Evolutionary conservation across 2,329 filamentous ascomycete species (phyloP), one percentile per base, ranked within the genome.

Genomic region (Colletotrichum sp.): DNA sequence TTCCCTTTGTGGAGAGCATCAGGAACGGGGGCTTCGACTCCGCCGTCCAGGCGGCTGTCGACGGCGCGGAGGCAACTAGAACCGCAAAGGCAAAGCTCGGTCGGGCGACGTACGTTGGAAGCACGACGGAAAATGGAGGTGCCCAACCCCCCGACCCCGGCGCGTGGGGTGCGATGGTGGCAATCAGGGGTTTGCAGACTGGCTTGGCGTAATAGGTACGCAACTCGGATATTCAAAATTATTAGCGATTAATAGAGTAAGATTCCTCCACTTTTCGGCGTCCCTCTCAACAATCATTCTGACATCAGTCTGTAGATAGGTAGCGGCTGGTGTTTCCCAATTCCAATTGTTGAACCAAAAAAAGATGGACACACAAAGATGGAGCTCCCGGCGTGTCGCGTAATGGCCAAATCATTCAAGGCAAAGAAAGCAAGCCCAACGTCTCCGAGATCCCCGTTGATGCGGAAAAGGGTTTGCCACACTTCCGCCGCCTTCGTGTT

Each of bases 121-220:
- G 87, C 2, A 89, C 89, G 59, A 86, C 89, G 74, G 87, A 86
- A 70, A 84, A 83, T 68, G 88, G 87, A 60, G 77, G 90, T 71
- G 92, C 93, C 6, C 52, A 63, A 24, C 71, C 60, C 21, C 93
- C 93, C 5, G 93, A 95, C 82, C 93, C 93, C 1, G 93, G 93
- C 34, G 93, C 93, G 6, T 92, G 93, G 87, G 93, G 92, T n/a
- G 88, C 93, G 28, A 92, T 92, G 88, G 88, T 90, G 18, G 89
- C 85, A 3, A 86, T 90, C 59, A 82, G 84, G 77, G 88, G 86
- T 2, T 74, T 89, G 66, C 77, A 81, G 67, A 39, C 73, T 39
- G 81, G 80, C 16, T 72, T 78, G 68, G 66, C 71, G 34, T 77
- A 28, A 57, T 7, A 12, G 39, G 6, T 9, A 18, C 36, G 10